Evolutionary conservation across 2,329 filamentous ascomycete species (phyloP), one percentile per base, ranked within the genome.

Genomic region (Aphanoascus verrucosus): DNA sequence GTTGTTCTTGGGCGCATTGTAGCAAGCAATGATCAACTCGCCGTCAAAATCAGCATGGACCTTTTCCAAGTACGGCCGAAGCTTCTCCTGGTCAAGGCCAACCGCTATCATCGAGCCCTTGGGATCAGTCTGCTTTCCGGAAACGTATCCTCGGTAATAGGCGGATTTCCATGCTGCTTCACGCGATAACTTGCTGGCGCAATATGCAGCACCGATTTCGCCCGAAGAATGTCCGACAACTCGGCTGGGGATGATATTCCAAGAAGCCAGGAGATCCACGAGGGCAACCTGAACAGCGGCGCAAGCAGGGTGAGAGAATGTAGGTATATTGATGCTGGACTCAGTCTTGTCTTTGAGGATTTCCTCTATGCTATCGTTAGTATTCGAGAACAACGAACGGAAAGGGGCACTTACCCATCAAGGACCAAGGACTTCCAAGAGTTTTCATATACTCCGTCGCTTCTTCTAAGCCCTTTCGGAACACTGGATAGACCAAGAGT

Each of bases 221-320:
- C 65, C 65, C 37, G 60, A 63, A 1, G 63, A 65, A 46, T 68
- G 65, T 1, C 65, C 65, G 3, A 65, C 56, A 0, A 66, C 64
- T 28, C 61, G 58, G 20, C 51, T 54, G 0, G 64, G 60, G 1
- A 40, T 37, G 19, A 67, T 56, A 5, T 59, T 60, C 61, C 62
- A 66, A 1, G 54, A 58, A n/a, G 55, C 51, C 0, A 67, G 49
- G 11, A 67, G 54, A 15, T 65, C 62, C 1, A 65, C 59, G 2
- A 68, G 52, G 1, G 62, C 65, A 15, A 67, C 49, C 44, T 68
- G 66, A 3, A 68, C 46, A 2, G 64, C 64, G 2, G 65, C 64
- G 23, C 62, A 64, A 31, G 62, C 59, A 1, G 66, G 63, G 35
- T 67, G 66, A 20, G 61, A 61, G 2, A 65, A 59, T 15, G 62